Evolutionary conservation across 2,329 filamentous ascomycete genomes (phyloP), one percentile per base, ranked within the genome.

Genomic region (Microcera coccophila): DNA sequence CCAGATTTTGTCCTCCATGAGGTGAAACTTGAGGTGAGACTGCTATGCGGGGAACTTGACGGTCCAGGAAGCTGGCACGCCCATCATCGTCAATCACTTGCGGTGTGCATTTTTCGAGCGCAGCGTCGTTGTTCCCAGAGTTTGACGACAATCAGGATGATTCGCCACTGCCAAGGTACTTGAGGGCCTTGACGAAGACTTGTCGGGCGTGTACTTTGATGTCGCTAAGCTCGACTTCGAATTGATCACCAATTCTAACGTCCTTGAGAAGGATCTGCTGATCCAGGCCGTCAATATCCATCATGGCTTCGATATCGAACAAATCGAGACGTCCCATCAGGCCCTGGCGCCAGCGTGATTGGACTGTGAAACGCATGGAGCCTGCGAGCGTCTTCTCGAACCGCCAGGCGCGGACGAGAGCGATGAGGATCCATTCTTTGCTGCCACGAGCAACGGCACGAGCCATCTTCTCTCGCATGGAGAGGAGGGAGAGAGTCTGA

Each of bases 321-420:
- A 75, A 72, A 62, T 77, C 63, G 36, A 81, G 61, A n/a, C 58
- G 59, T 22, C 75, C 74, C 3, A 59, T 42, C 39, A 73, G 49
- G 20, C 57, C 61, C 41, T 60, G 58, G 20, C 52, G 55, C 44
- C 55, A 62, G 12, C 71, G 57, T 14, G 67, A 62, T 18, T 52
- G 46, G 28, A 81, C 75, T 3, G 62, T 71, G 50, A 80, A 74
- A 34, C 58, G 59, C 49, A 83, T 73, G 3, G 64, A 69, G 21
- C 61, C 48, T n/a, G 77, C 76, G 19, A 77, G 58, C 36, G 61
- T 49, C 8, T 64, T 63, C 55, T 81, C 74, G 52, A 74, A 79
- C 48, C 67, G 66, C 79, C 79, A 83, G 12, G 76, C 79, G 12
- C 80, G 76, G 39, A 79, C 65, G 22, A 84, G 66, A 18, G 80